phyloP scores from a whole-genome alignment of 2,329 filamentous ascomycete species.

The Dactylellina sp. region DNA sequence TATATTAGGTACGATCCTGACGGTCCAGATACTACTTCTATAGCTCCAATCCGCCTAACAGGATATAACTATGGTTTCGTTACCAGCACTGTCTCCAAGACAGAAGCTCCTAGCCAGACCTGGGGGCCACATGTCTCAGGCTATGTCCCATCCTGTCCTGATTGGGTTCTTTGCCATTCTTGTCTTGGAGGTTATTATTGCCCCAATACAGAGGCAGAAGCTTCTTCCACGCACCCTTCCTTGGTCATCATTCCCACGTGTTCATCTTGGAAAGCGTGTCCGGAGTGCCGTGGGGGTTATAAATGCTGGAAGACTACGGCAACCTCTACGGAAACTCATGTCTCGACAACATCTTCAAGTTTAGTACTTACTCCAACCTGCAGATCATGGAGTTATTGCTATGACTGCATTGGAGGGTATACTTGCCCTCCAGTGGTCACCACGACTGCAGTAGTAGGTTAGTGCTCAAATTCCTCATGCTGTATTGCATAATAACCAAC shows the following conservation, averaged over 20 bases:
- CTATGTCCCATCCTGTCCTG: slow-evolving; percentile 33
- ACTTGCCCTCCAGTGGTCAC: slow-evolving; percentile 24
- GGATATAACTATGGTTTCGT: slow-evolving; percentile 41
- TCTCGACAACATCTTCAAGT: slow-evolving; percentile 17
- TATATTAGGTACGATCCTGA: slow-evolving; percentile 17
- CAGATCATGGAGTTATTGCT: slow-evolving; percentile 40
- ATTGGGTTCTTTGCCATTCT: slow-evolving; percentile 32
- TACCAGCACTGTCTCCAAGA: neutral
- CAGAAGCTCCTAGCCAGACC: slow-evolving; percentile 4
- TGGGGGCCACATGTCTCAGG: slow-evolving; percentile 14
- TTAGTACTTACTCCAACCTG: slow-evolving; percentile 42
- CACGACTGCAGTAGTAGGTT: slow-evolving; percentile 11
- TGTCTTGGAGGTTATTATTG: slow-evolving; percentile 48
- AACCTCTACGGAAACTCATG: slow-evolving; percentile 12
- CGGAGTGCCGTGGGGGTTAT: slow-evolving; percentile 49
- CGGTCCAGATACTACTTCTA: slow-evolving; percentile 22
- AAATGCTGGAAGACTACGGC: slow-evolving; percentile 50
- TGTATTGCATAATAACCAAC: neutral
- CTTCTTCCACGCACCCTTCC: slow-evolving; percentile 18
- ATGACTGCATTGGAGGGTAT: slow-evolving; percentile 46
- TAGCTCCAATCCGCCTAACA: neutral
- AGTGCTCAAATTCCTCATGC: neutral
- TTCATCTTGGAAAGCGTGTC: slow-evolving; percentile 44
- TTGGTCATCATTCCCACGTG: slow-evolving; percentile 51
- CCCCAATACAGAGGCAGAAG: slow-evolving; percentile 18